Base-by-base conservation (phyloP, 257 asterid species). In the Linderniella brevidens region DNA sequence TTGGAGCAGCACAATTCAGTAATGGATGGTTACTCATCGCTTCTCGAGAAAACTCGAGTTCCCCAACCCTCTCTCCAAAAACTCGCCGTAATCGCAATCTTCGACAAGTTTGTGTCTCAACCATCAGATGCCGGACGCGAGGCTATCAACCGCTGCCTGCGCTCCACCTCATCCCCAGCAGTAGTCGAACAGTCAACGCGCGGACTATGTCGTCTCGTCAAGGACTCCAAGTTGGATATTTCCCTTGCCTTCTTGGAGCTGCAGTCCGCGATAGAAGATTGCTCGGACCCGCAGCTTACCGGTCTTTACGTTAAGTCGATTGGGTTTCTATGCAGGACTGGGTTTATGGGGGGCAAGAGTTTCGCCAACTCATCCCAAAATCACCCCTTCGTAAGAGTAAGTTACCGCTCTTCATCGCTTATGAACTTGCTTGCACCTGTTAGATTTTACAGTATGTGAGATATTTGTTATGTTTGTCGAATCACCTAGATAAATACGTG, bases 51-150 rank as follows among this genome's bases (percentile, higher is more conserved):
- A 62, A 76, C 71, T 9, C 77, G 85, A 50, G 66, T 73, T 18
- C 98, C 94, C 41, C 98, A 90, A 55, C 78, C 96, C 2, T 74
- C 93, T 1, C 78, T 90, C 15, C 98, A 90, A 58, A 78, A 75
- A 49, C 75, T 74, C 10, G 96, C 96, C 11, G 94, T 90, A 1
- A 67, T 71, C 47, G 70, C 93, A 25, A 64, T 85, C 51, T 90
- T 90, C 71, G 72, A 76, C 25, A 80, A 84, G 58, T 77, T 80
- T 50, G 84, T 86, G 13, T 65, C 76, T 5, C 65, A 73, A n/a
- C 86, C 93, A 50, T 80, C 92, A 39, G 67, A 16, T 41, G 65
- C 76, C 38, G 93, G 92, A 5, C 59, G 67, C 20, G 81, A 71
- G n/a, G 98, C 86, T 44, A 53, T 88, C 50, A 65, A 63, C 49